Percentiles rank a stretch among this genome's conserved stretches.
Conservation (phyloP, 345 rosid genomes). For the Bruguiera gymnorhiza region DNA sequence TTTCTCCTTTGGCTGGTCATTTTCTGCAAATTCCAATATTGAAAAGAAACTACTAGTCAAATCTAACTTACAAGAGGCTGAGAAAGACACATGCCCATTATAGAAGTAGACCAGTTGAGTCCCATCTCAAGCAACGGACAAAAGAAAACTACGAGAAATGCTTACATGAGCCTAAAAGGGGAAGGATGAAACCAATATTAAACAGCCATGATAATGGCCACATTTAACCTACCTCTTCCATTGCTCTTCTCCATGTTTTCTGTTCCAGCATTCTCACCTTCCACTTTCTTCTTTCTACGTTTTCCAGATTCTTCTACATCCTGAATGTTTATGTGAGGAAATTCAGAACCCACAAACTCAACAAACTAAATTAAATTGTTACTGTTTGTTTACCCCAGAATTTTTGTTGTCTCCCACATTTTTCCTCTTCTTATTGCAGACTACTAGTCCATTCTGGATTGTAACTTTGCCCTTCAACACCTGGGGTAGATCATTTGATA, state of each 20-base stretch:
- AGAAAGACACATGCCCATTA: not conserved
- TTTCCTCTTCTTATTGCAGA: constrained; percentile 46
- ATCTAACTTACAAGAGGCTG: not conserved
- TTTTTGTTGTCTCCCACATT: constrained; percentile 35
- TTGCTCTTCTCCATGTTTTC: constrained; percentile 22
- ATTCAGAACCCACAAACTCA: constrained; percentile 5
- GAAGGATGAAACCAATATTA: not conserved
- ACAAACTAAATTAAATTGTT: constrained; percentile 6
- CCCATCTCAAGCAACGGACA: no score
- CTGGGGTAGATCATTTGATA: constrained; percentile 62
- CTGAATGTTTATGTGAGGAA: constrained; percentile 36
- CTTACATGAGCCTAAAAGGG: not conserved
- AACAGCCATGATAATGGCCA: not conserved
- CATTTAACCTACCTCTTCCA: constrained; percentile 24
- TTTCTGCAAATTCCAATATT: constrained; percentile 44
- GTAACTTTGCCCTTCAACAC: constrained; percentile 51
- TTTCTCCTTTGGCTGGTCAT: constrained; percentile 34
- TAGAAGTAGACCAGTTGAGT: no score
- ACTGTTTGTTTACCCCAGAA: constrained; percentile 23
- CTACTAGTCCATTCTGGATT: constrained; percentile 59
- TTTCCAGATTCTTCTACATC: constrained; percentile 46
- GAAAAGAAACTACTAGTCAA: constrained; percentile 5
- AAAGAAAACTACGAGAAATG: no score
- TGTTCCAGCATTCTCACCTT: constrained; percentile 38
- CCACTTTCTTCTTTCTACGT: constrained; percentile 58